Base-by-base conservation (phyloP, 805 yeast species). In the Metschnikowia picachoensis region DNA sequence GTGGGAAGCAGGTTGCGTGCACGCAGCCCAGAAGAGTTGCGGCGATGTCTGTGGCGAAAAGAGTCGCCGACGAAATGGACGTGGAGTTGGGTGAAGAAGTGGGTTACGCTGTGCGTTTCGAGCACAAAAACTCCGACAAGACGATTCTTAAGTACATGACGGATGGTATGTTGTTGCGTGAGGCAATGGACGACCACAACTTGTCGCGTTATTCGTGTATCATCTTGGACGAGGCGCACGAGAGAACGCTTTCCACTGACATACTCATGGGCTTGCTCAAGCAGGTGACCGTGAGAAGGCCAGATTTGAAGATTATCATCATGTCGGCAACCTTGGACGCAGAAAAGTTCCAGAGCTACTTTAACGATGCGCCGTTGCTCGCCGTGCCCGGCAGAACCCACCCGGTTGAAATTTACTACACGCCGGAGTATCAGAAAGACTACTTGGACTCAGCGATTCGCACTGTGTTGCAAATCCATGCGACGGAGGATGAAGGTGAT, bases 301-400 rank as follows among this genome's bases (percentile, higher is more conserved):
- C 88, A 16, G 97, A 92, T 60, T 76, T 92, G 60, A 94, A 94
- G 65, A 78, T 92, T 57, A 90, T 92, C 53, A 83, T 92, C 63
- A 92, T 92, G 98, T 90, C 97, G 57, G 99, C 98, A 51, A 94
- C 99, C 2, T 76, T 92, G 64, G 98, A 92, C 70, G 97, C 98
- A 3, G 94, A 90, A 65, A 94, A 92, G 73, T 92, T 91, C 67
- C 98, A 92, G 70, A 68, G 65, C 14, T 92, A 94, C 65, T 92
- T 94, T 72, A 79, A 83, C 62, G 82, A 85, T 60, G 97, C 98
- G 4, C 99, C 99, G 35, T 72, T 94, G 53, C 77, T 92, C 51
- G 96, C 97, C 0, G 98, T 92, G 39, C 97, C 98, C 2, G 99
- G 99, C 60, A 82, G 99, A 77, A 94, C 99, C 2, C 94, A 82